These are phyloP conservation scores for Penicillium palitans DNA, from an alignment of 2,329 filamentous ascomycete species.

Conservation along the genomic window DNA sequence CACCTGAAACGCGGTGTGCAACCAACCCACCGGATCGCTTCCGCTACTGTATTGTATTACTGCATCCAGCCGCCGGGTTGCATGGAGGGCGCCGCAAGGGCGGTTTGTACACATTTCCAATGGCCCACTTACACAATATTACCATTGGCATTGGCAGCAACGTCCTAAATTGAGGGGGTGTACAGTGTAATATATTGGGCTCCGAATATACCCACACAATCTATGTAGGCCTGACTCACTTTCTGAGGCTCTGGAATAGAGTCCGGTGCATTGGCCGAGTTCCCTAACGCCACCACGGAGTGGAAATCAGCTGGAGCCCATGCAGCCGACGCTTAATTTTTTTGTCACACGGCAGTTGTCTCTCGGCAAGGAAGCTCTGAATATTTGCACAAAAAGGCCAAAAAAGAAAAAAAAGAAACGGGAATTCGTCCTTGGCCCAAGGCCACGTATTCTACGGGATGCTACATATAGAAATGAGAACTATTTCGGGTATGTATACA, in stretches of 20 bases:
- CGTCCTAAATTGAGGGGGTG: background rate
- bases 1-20: constrained; percentile 26
- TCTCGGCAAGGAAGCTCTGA: constrained; percentile 1
- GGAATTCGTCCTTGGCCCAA: background rate
- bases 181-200: background rate
- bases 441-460: constrained; percentile 7
- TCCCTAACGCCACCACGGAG: constrained; percentile 15
- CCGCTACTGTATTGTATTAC: constrained; percentile 9
- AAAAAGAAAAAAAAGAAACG: background rate
- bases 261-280: constrained; percentile 8
- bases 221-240: background rate
- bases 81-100: constrained; percentile 13
- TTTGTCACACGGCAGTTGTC: constrained; percentile 8
- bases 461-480: background rate
- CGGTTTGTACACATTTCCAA: background rate
- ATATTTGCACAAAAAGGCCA: background rate
- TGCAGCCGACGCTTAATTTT: constrained; percentile 17
- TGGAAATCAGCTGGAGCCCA: constrained; percentile 7
- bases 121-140: constrained; percentile 2
- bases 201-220: background rate
- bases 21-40: constrained; percentile 1
- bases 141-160: constrained; percentile 1
- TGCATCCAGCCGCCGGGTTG: constrained; percentile 21
- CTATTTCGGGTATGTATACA: constrained; percentile 5
- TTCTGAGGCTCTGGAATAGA: background rate